Evolutionary conservation across 2,329 filamentous ascomycete species (phyloP).

Genomic region (Colletotrichum sidae): DNA sequence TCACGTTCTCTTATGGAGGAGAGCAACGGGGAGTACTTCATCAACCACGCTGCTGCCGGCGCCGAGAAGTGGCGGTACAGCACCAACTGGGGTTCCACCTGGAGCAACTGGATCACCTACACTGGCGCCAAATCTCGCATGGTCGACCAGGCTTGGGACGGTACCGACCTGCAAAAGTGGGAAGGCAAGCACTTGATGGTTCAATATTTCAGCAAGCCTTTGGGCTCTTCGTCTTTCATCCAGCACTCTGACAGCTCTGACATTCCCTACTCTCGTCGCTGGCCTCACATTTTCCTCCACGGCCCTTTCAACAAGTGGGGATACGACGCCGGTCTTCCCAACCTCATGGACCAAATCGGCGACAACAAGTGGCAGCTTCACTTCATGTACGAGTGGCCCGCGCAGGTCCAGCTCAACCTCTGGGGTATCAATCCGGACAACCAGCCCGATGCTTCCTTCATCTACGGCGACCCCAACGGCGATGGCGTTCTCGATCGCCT

Average conservation of each 20-base stretch:
- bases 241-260: slow-evolving; percentile 66
- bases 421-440: slow-evolving; percentile 76
- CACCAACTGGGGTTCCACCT: slow-evolving; percentile 69
- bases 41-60: slow-evolving; percentile 70
- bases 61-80: slow-evolving; percentile 73
- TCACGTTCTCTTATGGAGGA: slow-evolving; percentile 61
- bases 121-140: slow-evolving; percentile 61
- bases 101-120: slow-evolving; percentile 69
- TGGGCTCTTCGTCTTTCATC: slow-evolving; percentile 69
- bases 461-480: slow-evolving; percentile 72
- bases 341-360: slow-evolving; percentile 46
- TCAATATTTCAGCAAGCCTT: slow-evolving; percentile 71
- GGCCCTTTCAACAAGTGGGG: slow-evolving; percentile 74
- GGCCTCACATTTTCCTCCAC: slow-evolving; percentile 72
- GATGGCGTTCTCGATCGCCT: slow-evolving; percentile 72
- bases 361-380: slow-evolving; percentile 68
- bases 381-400: slow-evolving; percentile 74
- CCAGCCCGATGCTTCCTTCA: slow-evolving; percentile 68
- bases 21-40: slow-evolving; percentile 52
- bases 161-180: slow-evolving; percentile 69
- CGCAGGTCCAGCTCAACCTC: slow-evolving; percentile 70
- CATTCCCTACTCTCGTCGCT: slow-evolving; percentile 56
- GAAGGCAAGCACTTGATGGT: slow-evolving; percentile 70
- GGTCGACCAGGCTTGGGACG: slow-evolving; percentile 63
- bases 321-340: slow-evolving; percentile 64